Evolutionary conservation across 1,284 basidiomycete species (phyloP).

Genomic region (Tylopilus sp.): DNA sequence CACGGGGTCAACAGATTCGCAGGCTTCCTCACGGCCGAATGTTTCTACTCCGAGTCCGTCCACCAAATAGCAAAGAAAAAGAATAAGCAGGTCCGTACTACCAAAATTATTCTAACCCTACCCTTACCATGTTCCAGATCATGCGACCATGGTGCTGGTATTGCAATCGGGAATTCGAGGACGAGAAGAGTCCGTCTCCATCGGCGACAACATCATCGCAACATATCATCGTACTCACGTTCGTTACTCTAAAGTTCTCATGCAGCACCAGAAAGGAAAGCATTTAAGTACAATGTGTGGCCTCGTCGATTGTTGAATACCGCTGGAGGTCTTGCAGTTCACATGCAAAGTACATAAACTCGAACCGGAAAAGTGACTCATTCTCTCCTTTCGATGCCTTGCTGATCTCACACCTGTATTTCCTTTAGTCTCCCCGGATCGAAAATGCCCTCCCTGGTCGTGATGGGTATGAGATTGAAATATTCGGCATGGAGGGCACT

Average conservation of each 20-base stretch:
- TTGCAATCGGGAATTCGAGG: slow-evolving; percentile 98
- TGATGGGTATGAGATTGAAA: slow-evolving; percentile 98
- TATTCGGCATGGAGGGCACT: slow-evolving; percentile 99
- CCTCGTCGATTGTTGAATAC: slow-evolving; percentile 92
- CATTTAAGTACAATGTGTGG: slow-evolving; percentile 99
- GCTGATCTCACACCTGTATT: slow-evolving; percentile 16
- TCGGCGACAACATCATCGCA: not conserved
- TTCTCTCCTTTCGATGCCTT: slow-evolving; percentile 8
- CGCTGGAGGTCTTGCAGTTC: slow-evolving; percentile 97
- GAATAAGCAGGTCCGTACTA: slow-evolving; percentile 63
- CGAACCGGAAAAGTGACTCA: slow-evolving; percentile 91
- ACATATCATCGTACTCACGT: slow-evolving; percentile 2
- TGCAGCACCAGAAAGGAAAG: slow-evolving; percentile 99
- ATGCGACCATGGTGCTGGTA: slow-evolving; percentile 98
- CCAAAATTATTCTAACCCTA: not conserved
- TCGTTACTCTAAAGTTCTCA: slow-evolving; percentile 74
- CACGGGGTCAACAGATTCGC: too few relatives aligned
- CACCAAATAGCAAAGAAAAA: slow-evolving; percentile 81
- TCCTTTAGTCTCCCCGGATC: slow-evolving; percentile 75
- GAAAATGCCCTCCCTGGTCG: slow-evolving; percentile 97
- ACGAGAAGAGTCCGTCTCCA: slow-evolving; percentile 84
- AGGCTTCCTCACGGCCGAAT: slow-evolving; percentile 30
- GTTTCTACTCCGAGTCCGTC: slow-evolving; percentile 15
- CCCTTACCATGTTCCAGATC: slow-evolving; percentile 58
- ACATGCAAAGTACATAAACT: slow-evolving; percentile 99